Evolutionary conservation across 1,284 basidiomycete genomes (phyloP).

Genomic region (Exobasidium rhododendri): DNA sequence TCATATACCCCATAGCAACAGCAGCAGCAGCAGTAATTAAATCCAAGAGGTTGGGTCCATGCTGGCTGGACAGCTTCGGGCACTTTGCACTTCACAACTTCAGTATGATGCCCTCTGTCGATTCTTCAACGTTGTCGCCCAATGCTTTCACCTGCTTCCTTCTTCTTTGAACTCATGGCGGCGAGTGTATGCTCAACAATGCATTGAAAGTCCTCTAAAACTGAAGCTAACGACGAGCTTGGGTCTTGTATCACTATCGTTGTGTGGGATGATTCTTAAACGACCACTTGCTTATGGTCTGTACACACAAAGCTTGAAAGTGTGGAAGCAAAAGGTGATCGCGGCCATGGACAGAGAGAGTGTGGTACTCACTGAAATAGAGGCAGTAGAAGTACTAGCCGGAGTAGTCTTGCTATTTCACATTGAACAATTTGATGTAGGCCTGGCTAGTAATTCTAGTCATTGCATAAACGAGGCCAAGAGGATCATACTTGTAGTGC

Average conservation of each 20-base stretch:
- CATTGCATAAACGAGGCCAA: constrained; percentile 11
- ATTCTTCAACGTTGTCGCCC: constrained; percentile 24
- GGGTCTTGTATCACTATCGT: constrained; percentile 21
- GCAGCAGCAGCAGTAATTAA: neutral
- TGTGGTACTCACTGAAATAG: neutral
- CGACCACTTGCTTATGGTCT: constrained; percentile 18
- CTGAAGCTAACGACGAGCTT: constrained; percentile 18
- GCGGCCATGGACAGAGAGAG: neutral
- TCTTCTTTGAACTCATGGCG: constrained; percentile 22
- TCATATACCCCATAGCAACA: neutral
- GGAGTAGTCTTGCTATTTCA: constrained; percentile 21
- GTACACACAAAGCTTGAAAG: constrained; percentile 15
- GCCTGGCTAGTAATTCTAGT: constrained; percentile 14
- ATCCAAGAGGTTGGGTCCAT: neutral
- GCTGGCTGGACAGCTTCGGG: neutral
- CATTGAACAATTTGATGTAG: constrained; percentile 22
- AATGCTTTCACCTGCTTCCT: constrained; percentile 23
- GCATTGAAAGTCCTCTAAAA: constrained; percentile 15
- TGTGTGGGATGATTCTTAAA: constrained; percentile 10
- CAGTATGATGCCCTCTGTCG: neutral
- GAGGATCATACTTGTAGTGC: constrained; percentile 3
- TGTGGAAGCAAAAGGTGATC: constrained; percentile 14
- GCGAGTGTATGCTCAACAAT: constrained; percentile 21
- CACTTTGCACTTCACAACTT: neutral
- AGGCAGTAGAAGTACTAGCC: constrained; percentile 19